A percentile compares a stretch with the other conserved stretches of the same genome.
phyloP scores from a whole-genome alignment of 495 filamentous ascomycete genomes.

The Trichoderma erinaceum region DNA sequence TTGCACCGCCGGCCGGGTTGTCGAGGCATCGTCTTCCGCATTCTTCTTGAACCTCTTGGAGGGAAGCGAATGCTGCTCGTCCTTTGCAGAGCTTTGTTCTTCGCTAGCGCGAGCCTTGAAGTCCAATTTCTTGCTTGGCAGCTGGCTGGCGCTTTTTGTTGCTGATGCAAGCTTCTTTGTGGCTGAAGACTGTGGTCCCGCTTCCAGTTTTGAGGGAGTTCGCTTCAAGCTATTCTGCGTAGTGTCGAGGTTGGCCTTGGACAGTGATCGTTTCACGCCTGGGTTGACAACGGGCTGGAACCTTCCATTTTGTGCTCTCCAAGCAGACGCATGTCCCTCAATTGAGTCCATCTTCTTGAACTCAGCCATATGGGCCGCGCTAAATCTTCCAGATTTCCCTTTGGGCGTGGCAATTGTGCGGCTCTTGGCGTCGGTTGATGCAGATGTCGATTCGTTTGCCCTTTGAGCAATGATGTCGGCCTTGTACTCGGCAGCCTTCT shows the following conservation, averaged over 20 bases:
- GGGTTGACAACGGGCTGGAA: slow-evolving; percentile 45
- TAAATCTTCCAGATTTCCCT: slow-evolving; percentile 70
- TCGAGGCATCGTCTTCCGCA: slow-evolving; percentile 53
- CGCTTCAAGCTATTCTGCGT: slow-evolving; percentile 32
- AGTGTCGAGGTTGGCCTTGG: slow-evolving; percentile 60
- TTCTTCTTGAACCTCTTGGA: slow-evolving; percentile 62
- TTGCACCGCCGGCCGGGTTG: slow-evolving; percentile 45
- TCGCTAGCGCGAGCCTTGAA: not conserved
- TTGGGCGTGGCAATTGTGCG: slow-evolving; percentile 74
- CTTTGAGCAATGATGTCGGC: slow-evolving; percentile 53
- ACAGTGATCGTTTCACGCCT: slow-evolving; percentile 65
- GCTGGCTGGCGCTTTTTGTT: not conserved
- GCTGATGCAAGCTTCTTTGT: slow-evolving; percentile 18
- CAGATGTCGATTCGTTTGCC: slow-evolving; percentile 35
- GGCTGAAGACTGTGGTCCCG: not conserved
- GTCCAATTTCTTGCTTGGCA: slow-evolving; percentile 13
- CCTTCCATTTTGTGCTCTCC: slow-evolving; percentile 57
- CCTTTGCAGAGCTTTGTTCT: slow-evolving; percentile 14
- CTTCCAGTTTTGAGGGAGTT: slow-evolving; percentile 27
- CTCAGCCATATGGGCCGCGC: slow-evolving; percentile 72
- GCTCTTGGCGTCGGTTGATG: slow-evolving; percentile 5
- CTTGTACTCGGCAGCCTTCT: slow-evolving; percentile 62
- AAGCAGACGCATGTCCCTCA: slow-evolving; percentile 72
- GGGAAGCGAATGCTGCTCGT: slow-evolving; percentile 30
- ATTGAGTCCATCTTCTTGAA: slow-evolving; percentile 98